These are phyloP conservation scores for Russula virescens DNA, from an alignment of 768 basidiomycete species.

Conservation along the genomic window DNA sequence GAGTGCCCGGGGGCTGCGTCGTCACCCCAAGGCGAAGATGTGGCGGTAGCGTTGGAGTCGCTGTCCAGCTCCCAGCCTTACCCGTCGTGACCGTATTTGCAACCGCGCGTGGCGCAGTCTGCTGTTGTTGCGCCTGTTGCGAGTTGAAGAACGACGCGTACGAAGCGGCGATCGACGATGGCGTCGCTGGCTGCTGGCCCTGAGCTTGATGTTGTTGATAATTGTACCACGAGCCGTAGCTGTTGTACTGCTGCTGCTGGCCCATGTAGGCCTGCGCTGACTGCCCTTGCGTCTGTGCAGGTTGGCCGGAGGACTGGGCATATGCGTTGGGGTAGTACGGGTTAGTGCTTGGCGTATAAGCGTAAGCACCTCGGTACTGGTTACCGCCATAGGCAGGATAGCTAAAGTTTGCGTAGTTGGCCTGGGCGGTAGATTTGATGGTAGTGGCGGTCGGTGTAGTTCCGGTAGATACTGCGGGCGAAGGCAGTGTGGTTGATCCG, in stretches of 20 bases:
- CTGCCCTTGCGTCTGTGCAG: constrained; percentile 28
- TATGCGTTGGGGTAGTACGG: constrained; percentile 32
- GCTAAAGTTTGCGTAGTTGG: constrained; percentile 27
- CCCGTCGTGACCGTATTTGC: constrained; percentile 47
- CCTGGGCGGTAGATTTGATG: constrained; percentile 28
- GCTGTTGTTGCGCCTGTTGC: constrained; percentile 26
- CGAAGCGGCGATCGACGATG: constrained; percentile 30
- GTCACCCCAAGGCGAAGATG: constrained; percentile 33
- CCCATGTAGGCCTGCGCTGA: constrained; percentile 35
- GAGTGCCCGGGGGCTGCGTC: constrained; percentile 24
- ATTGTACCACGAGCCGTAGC: constrained; percentile 40
- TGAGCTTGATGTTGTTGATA: constrained; percentile 34
- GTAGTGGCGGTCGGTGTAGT: constrained; percentile 33
- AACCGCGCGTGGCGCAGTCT: constrained; percentile 38
- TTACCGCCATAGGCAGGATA: constrained; percentile 28
- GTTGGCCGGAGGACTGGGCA: constrained; percentile 27
- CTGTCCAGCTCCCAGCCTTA: constrained; percentile 26
- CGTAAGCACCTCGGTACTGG: constrained; percentile 36
- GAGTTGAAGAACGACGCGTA: constrained; percentile 42
- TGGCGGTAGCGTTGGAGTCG: constrained; percentile 37
- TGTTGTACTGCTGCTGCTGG: constrained; percentile 37
- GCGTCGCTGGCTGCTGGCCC: constrained; percentile 38
- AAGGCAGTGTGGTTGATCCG: constrained; percentile 18
- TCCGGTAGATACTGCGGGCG: constrained; percentile 19
- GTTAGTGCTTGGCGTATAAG: constrained; percentile 35